Base-by-base conservation (phyloP, 495 filamentous ascomycete genomes). In the Xylaria longipes region DNA sequence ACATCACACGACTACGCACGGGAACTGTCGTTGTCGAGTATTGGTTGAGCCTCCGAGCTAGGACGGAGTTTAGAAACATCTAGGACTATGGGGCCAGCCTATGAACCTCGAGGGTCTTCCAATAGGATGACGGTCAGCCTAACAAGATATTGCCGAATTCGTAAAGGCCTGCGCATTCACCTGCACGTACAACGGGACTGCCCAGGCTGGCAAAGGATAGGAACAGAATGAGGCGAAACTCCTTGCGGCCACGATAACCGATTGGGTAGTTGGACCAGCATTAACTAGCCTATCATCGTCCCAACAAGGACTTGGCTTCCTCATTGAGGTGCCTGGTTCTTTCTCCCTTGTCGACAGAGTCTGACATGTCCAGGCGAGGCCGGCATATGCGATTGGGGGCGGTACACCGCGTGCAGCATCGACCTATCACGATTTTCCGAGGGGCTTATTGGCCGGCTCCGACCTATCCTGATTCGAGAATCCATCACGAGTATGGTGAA, bases 351-450 rank as follows among this genome's bases (percentile, higher is more conserved):
- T 14, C 20, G 12, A 25, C 11, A 37, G 31, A 35, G 52, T 65
- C 27, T 48, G 63, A 65, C 63, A 52, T 20, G 15, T 56, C 65
- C 48, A 41, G 22, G 48, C 48, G 48, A 67, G 48, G 31, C 46
- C 35, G 20, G 65, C 48, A 67, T 67, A 56, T 56, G 48, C 22
- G 48, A 67, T 52, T 50, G 15, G 35, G 35, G 65, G 35, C 31
- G 6, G 27, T 56, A 56, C 65, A 22, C 65, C 46, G 14, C 33
- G 33, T 12, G 48, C 56, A 33, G 35, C 27, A 56, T 41, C 29
- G 56, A 56, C 33, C n/a, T 5, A 39, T 67, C 8, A 39, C 12
- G 48, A 4, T 39, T 66, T 41, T 56, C 14, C 20, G 20, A 14
- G 3, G 48, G 29, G 48, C 22, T 25, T 15, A 54, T 67, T 67